Base-by-base conservation (phyloP, 495 filamentous ascomycete genomes). In the Penicillium coffeae region DNA sequence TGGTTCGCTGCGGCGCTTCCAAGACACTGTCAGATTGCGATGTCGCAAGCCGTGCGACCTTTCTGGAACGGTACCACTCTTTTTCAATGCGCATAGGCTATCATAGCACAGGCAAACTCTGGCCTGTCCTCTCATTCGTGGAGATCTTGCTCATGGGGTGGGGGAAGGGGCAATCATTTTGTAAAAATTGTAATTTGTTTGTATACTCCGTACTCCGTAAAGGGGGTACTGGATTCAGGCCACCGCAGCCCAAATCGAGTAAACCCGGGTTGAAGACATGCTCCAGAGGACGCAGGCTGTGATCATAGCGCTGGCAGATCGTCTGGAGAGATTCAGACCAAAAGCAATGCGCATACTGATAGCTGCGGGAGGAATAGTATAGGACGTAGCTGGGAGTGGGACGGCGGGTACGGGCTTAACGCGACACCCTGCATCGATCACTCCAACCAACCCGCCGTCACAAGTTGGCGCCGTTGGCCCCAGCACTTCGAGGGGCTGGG, bases 371-470 rank as follows among this genome's bases (percentile, higher is more conserved):
- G n/a, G n/a, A n/a, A n/a, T n/a, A n/a, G n/a, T n/a, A n/a, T n/a
- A n/a, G n/a, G n/a, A n/a, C n/a, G n/a, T n/a, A n/a, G n/a, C n/a
- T n/a, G n/a, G n/a, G n/a, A 25, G 39, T 44, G 50, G 49, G 38
- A 36, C 45, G n/a, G n/a, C 56, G 56, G 59, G 52, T 54, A 56
- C 56, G n/a, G 47, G 53, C 52, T 54, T 57, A 44, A 52, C 46
- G 49, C 45, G 49, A 46, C 67, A 66, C 67, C 65, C 67, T 70
- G 63, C 68, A 68, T 68, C 64, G 60, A 71, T 69, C 30, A 51
- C 21, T n/a, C 60, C 61, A 68, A 64, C 59, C 14, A 48, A 20
- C 18, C 21, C 21, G 13, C n/a, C 21, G 15, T 30, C n/a, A 39
- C 45, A 18, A 25, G 41, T 51, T 61, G 56, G 46, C 54, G 55